These are phyloP conservation scores for Bryoglossum gracile DNA, from an alignment of 495 filamentous ascomycete species.

Conservation along the genomic window DNA sequence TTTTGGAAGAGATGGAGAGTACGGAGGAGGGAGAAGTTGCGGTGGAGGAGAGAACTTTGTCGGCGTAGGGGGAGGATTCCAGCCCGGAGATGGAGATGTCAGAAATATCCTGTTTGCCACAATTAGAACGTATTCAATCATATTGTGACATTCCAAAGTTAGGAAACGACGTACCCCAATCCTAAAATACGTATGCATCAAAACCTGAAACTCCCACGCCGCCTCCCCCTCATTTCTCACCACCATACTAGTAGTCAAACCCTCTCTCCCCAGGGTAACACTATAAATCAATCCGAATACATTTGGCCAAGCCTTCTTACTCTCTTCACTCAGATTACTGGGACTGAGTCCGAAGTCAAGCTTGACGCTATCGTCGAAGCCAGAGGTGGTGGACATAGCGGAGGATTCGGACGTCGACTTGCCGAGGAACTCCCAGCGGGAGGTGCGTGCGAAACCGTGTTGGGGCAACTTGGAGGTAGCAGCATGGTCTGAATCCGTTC, in stretches of 20 bases:
- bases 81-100: slow-evolving; percentile 64
- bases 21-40: slow-evolving; percentile 24
- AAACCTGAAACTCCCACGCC: slow-evolving; percentile 82
- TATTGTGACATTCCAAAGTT: no score
- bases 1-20: slow-evolving; percentile 61
- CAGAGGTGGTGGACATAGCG: slow-evolving; percentile 28
- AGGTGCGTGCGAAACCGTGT: slow-evolving; percentile 92
- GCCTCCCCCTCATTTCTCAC: slow-evolving; percentile 76
- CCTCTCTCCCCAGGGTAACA: slow-evolving; percentile 69
- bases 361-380: slow-evolving; percentile 63
- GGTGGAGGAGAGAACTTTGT: slow-evolving; percentile 70
- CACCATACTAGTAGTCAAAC: slow-evolving; percentile 73
- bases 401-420: slow-evolving; percentile 54
- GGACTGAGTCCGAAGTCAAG: slow-evolving; percentile 88
- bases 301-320: slow-evolving; percentile 65
- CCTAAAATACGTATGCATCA: slow-evolving; percentile 85
- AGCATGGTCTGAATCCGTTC: slow-evolving; percentile 65
- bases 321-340: slow-evolving; percentile 55
- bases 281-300: slow-evolving; percentile 88
- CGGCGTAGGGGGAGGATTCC: slow-evolving; percentile 62
- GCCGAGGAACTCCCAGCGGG: slow-evolving; percentile 70
- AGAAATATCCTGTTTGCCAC: slow-evolving; percentile 59
- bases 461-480: slow-evolving; percentile 71
- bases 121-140: no score
- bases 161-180: slow-evolving; percentile 73